A percentile compares a stretch with the other conserved stretches of the same genome.
phyloP scores from a whole-genome alignment of 768 basidiomycete species.

The Postia placenta region DNA sequence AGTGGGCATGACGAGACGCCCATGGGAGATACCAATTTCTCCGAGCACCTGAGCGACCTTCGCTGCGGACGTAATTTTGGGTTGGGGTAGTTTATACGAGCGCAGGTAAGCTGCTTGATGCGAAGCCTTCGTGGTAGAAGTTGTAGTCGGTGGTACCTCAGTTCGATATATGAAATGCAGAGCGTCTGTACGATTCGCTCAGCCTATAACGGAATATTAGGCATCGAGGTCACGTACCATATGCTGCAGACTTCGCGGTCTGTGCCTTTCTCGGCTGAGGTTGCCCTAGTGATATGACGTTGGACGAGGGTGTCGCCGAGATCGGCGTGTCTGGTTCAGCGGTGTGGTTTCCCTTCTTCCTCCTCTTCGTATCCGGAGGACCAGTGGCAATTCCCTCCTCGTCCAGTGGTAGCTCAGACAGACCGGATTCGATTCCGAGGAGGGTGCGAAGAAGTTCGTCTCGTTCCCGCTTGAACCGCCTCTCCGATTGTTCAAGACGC shows the following conservation, averaged over 20 bases:
- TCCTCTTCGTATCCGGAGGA: constrained; percentile 50
- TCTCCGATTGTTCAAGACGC: constrained; percentile 90
- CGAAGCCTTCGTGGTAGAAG: constrained; percentile 64
- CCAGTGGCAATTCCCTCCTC: constrained; percentile 55
- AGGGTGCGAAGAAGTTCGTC: constrained; percentile 82
- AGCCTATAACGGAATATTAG: not conserved
- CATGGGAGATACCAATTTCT: constrained; percentile 69
- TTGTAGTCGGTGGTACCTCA: constrained; percentile 42
- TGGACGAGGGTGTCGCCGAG: constrained; percentile 25
- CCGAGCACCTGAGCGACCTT: constrained; percentile 72
- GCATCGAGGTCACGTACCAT: constrained; percentile 44
- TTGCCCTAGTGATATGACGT: constrained; percentile 31
- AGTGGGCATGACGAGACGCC: constrained; percentile 92
- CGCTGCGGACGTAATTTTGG: constrained; percentile 66
- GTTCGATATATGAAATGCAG: constrained; percentile 69
- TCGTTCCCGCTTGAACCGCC: constrained; percentile 79
- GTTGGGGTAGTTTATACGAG: constrained; percentile 76
- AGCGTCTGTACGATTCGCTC: constrained; percentile 39
- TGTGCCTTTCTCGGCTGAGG: constrained; percentile 32
- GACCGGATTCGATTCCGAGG: constrained; percentile 81
- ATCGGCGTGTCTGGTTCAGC: constrained; percentile 29
- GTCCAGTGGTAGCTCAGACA: constrained; percentile 61
- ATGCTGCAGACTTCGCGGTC: constrained; percentile 49
- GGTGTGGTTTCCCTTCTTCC: constrained; percentile 41
- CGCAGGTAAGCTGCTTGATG: constrained; percentile 81